Evolutionary conservation across 495 filamentous ascomycete species (phyloP).

Genomic region (Xylaria cubensis): DNA sequence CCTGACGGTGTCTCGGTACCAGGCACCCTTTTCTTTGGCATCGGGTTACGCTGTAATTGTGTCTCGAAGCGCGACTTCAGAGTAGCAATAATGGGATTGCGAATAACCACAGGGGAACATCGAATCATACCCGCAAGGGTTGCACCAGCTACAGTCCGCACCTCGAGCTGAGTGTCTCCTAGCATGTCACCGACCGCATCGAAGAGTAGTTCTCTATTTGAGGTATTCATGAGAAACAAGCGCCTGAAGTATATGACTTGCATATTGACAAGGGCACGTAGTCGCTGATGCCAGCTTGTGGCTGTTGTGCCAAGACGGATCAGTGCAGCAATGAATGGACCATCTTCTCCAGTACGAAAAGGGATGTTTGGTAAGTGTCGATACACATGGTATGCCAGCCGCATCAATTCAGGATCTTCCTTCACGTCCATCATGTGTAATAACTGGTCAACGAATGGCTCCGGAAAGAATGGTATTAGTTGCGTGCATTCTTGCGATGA

Average conservation of each 20-base stretch:
- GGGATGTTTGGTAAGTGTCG: constrained; percentile 96
- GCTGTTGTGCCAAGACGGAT: constrained; percentile 88
- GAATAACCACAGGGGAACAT: constrained; percentile 86
- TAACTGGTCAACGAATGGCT: constrained; percentile 86
- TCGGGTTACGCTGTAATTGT: constrained; percentile 78
- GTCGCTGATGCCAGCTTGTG: constrained; percentile 92
- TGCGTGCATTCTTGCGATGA: constrained; percentile 92
- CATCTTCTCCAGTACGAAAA: constrained; percentile 84
- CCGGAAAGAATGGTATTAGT: constrained; percentile 88
- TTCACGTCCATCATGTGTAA: constrained; percentile 99
- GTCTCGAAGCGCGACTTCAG: constrained; percentile 81
- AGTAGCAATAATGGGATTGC: constrained; percentile 73
- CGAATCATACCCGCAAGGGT: constrained; percentile 98
- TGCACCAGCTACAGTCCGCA: constrained; percentile 87
- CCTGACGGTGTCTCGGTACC: constrained; percentile 83
- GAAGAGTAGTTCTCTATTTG: constrained; percentile 81
- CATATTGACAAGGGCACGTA: constrained; percentile 98
- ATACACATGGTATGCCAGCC: constrained; percentile 95
- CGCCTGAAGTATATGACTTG: constrained; percentile 98
- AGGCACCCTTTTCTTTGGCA: constrained; percentile 73
- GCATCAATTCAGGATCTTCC: constrained; percentile 95
- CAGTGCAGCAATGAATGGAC: constrained; percentile 80
- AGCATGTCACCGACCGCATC: constrained; percentile 93
- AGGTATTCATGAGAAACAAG: constrained; percentile 84
- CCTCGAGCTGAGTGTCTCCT: constrained; percentile 88